A percentile compares a stretch with the other conserved stretches of the same genome.
These are phyloP conservation scores for Pythium aristosporum DNA, from an alignment of 352 stramenopile genomes.

Conservation along the genomic window DNA sequence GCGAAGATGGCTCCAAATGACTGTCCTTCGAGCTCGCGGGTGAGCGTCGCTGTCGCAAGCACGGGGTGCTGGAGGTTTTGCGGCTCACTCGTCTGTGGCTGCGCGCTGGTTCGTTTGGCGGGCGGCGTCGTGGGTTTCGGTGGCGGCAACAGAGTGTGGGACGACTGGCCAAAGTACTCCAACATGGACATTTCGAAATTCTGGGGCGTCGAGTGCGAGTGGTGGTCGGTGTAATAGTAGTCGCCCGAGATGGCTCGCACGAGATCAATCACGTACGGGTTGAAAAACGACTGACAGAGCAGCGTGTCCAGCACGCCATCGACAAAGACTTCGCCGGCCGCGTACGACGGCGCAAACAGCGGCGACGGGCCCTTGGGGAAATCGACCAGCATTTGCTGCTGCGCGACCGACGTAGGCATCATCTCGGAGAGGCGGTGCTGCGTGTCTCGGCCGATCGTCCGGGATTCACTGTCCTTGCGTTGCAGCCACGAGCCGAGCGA, in stretches of 20 bases:
- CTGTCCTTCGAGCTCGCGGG: slow-evolving; percentile 32
- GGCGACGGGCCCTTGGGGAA: slow-evolving; percentile 31
- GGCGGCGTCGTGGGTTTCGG: not conserved
- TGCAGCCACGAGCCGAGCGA: not conserved
- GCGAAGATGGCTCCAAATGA: slow-evolving; percentile 44
- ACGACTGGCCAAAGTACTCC: no score
- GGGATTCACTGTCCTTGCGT: not conserved
- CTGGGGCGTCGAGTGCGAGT: slow-evolving; percentile 34
- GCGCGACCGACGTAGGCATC: slow-evolving; percentile 3
- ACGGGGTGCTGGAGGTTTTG: slow-evolving; percentile 26
- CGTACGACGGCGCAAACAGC: slow-evolving; percentile 46
- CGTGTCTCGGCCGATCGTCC: no score
- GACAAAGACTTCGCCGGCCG: slow-evolving; percentile 59
- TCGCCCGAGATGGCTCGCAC: slow-evolving; percentile 48
- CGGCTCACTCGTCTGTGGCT: no score
- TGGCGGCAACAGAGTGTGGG: no score
- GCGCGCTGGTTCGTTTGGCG: no score
- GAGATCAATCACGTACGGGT: slow-evolving; percentile 64
- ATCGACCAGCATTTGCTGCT: slow-evolving; percentile 23
- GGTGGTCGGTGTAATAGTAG: slow-evolving; percentile 40
- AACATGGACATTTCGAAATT: slow-evolving; percentile 21
- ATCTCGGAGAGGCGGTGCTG: slow-evolving; percentile 4
- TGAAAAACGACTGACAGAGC: slow-evolving; percentile 75
- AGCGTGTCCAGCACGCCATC: slow-evolving; percentile 60
- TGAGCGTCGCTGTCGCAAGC: slow-evolving; percentile 34